phyloP scores from a whole-genome alignment of 352 stramenopile species.

The Aphanomyces euteiches region DNA sequence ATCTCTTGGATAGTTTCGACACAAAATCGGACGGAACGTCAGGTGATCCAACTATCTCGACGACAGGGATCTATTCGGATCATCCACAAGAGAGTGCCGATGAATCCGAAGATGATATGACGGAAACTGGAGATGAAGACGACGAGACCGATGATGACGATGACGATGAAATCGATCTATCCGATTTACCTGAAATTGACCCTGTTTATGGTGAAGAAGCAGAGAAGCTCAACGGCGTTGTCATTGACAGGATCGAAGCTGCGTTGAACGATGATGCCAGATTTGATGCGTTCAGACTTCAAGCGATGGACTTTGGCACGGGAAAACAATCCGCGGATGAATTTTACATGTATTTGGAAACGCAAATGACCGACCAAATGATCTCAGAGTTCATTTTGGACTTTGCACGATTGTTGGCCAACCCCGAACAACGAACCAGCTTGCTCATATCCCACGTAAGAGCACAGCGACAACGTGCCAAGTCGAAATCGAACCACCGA shows the following conservation, averaged over 20 bases:
- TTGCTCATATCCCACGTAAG: conserved; percentile 54
- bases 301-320: conserved; percentile 70
- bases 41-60: neutral
- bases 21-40: neutral
- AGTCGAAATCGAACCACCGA: conserved; percentile 37
- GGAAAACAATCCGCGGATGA: conserved; percentile 53
- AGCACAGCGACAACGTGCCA: conserved; percentile 31
- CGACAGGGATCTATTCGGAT: conserved; percentile 11
- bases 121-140: neutral
- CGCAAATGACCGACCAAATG: conserved; percentile 48
- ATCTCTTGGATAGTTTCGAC: neutral
- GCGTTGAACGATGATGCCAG: conserved; percentile 54
- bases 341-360: conserved; percentile 67
- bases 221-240: conserved; percentile 72
- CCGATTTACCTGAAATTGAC: conserved; percentile 63
- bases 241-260: conserved; percentile 57
- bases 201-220: conserved; percentile 72
- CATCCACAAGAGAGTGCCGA: neutral
- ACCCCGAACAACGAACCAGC: conserved; percentile 54
- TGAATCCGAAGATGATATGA: conserved; percentile 7
- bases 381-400: conserved; percentile 73
- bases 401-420: conserved; percentile 69
- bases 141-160: conserved; percentile 4
- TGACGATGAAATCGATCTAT: conserved; percentile 11
- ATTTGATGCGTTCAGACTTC: conserved; percentile 74